phyloP scores from a whole-genome alignment of 257 asterid species.

The Solanum commersonii region DNA sequence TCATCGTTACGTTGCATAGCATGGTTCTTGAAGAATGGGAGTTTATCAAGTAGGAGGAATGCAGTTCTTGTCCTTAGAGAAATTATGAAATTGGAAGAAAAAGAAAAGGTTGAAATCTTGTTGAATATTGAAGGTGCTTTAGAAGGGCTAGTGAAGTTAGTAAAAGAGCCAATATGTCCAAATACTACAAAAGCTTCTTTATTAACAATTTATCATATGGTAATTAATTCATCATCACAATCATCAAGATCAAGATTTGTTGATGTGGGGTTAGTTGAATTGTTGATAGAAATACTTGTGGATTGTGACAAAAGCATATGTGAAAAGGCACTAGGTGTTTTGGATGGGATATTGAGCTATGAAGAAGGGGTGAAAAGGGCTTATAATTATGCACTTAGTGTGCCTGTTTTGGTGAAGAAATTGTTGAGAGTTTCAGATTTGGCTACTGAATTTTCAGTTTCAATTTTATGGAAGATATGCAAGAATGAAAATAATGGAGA shows the following conservation, averaged over 20 bases:
- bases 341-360: slow-evolving; percentile 32
- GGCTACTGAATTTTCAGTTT: slow-evolving; percentile 41
- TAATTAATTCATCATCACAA: background rate
- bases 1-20: slow-evolving; percentile 16
- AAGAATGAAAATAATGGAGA: background rate
- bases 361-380: slow-evolving; percentile 31
- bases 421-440: slow-evolving; percentile 33
- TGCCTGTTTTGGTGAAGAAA: slow-evolving; percentile 49
- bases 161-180: slow-evolving; percentile 39
- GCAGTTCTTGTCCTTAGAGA: slow-evolving; percentile 14
- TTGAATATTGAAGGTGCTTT: slow-evolving; percentile 14
- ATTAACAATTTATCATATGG: slow-evolving; percentile 22
- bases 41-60: slow-evolving; percentile 13
- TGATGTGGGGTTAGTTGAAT: slow-evolving; percentile 24
- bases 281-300: slow-evolving; percentile 27
- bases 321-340: slow-evolving; percentile 44
- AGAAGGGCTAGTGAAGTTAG: slow-evolving; percentile 28
- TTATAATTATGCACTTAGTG: slow-evolving; percentile 18
- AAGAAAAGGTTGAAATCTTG: background rate
- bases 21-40: slow-evolving; percentile 25
- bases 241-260: background rate
- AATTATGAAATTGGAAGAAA: background rate
- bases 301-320: slow-evolving; percentile 35
- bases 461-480: slow-evolving; percentile 28
- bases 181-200: slow-evolving; percentile 38